Percentiles rank a stretch among this genome's conserved stretches.
Conservation (phyloP, 371 early-diverging fungal species). For the Syncephalis fuscata region DNA sequence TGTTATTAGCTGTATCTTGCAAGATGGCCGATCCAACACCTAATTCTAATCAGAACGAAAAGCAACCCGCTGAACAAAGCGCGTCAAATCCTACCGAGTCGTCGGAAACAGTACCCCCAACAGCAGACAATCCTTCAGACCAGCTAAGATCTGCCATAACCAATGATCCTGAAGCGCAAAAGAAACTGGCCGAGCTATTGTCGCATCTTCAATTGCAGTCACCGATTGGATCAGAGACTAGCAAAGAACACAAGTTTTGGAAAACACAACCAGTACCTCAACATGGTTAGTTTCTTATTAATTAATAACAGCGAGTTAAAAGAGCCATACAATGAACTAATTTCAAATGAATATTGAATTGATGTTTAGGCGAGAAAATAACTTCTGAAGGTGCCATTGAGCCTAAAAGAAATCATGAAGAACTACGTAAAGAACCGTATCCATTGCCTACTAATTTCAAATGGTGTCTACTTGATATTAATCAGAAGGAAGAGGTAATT, state of each 20-base stretch:
- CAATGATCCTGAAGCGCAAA: no score
- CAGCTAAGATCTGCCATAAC: no score
- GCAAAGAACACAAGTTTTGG: constrained; percentile 77
- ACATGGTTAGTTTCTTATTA: constrained; percentile 24
- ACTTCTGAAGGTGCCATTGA: constrained; percentile 71
- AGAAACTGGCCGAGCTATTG: no score
- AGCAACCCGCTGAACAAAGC: no score
- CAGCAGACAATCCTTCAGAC: no score
- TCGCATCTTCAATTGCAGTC: no score
- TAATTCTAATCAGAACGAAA: no score
- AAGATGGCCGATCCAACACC: no score
- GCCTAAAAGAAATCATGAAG: constrained; percentile 45
- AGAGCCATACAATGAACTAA: neutral
- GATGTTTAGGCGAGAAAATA: constrained; percentile 52
- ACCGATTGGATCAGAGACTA: no score
- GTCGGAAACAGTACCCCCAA: no score
- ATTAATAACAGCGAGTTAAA: neutral
- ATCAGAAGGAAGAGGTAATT: constrained; percentile 55
- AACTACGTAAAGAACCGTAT: constrained; percentile 72
- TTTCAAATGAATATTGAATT: neutral
- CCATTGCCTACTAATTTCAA: constrained; percentile 74
- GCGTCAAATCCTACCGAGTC: no score
- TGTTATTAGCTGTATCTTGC: no score
- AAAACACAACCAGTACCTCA: constrained; percentile 89
- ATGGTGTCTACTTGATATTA: constrained; percentile 72